Conservation (phyloP, 495 filamentous ascomycete species). For the Aspergillus homomorphus region DNA sequence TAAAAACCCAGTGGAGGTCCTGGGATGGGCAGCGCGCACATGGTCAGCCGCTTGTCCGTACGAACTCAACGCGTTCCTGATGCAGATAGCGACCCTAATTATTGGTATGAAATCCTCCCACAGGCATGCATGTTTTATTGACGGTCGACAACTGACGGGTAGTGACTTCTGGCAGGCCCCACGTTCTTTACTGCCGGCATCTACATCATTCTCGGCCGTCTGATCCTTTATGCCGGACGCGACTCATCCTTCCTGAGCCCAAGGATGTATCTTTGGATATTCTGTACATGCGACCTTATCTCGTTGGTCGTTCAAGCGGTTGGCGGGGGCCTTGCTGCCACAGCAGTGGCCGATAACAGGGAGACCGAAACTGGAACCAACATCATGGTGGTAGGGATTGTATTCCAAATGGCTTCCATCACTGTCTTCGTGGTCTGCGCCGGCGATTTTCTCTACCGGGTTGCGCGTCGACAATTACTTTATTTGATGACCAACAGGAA, state of each 20-base stretch:
- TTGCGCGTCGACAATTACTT: constrained; percentile 27
- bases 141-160: no score
- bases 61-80: constrained; percentile 51
- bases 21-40: constrained; percentile 59
- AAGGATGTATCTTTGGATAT: constrained; percentile 54
- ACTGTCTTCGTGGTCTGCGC: constrained; percentile 50
- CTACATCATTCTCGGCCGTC: constrained; percentile 58
- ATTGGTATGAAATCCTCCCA: no score
- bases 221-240: constrained; percentile 54
- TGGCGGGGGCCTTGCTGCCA: constrained; percentile 55
- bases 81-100: constrained; percentile 65
- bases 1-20: constrained; percentile 42
- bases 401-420: constrained; percentile 58
- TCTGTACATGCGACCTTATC: constrained; percentile 56
- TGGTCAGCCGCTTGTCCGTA: constrained; percentile 57
- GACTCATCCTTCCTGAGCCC: constrained; percentile 49
- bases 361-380: constrained; percentile 53
- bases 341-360: constrained; percentile 34
- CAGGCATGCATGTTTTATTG: no score
- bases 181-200: constrained; percentile 61
- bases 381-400: constrained; percentile 61
- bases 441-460: constrained; percentile 45
- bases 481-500: constrained; percentile 23
- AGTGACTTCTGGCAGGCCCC: no score
- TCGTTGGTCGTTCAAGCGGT: constrained; percentile 59